Evolutionary conservation across 495 filamentous ascomycete species (phyloP).

Genomic region (Neurospora sp.): DNA sequence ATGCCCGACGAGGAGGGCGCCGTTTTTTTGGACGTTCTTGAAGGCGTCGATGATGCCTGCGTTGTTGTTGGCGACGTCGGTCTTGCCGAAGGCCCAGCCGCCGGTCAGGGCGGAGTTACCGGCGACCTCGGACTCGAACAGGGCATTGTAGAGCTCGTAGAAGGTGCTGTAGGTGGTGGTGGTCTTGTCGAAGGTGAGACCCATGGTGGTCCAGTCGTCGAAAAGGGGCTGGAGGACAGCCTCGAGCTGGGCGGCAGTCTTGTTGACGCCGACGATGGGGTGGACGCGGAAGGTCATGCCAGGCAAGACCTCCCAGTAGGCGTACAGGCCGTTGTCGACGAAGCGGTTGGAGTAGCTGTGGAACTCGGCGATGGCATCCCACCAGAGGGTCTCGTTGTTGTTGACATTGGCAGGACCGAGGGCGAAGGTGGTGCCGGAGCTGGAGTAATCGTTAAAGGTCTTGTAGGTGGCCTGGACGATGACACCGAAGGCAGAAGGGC

Average conservation of each 20-base stretch:
- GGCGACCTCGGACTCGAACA: conserved; percentile 37
- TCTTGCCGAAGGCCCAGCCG: conserved; percentile 33
- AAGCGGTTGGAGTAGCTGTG: conserved; percentile 33
- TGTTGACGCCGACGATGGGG: conserved; percentile 36
- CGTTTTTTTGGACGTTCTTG: conserved; percentile 21
- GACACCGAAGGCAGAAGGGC: conserved; percentile 46
- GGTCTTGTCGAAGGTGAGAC: conserved; percentile 22
- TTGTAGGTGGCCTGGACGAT: conserved; percentile 43
- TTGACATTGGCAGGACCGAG: conserved; percentile 27
- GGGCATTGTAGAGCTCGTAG: conserved; percentile 35
- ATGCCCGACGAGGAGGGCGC: conserved; percentile 38
- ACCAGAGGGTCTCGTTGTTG: conserved; percentile 27
- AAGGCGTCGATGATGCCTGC: conserved; percentile 32
- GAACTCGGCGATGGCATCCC: conserved; percentile 35
- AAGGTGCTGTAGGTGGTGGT: conserved; percentile 30
- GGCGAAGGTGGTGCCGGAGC: conserved; percentile 30
- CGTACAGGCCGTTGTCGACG: conserved; percentile 34
- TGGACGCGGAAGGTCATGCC: conserved; percentile 24
- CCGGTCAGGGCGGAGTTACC: conserved; percentile 35
- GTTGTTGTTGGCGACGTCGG: conserved; percentile 32
- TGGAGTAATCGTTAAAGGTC: conserved; percentile 32
- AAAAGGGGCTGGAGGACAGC: conserved; percentile 36
- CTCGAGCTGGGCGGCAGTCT: conserved; percentile 28
- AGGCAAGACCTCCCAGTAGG: conserved; percentile 35
- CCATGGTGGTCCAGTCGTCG: conserved; percentile 28